These are phyloP conservation scores for Candida ovalis DNA, from an alignment of 805 yeast genomes.

Conservation along the genomic window DNA sequence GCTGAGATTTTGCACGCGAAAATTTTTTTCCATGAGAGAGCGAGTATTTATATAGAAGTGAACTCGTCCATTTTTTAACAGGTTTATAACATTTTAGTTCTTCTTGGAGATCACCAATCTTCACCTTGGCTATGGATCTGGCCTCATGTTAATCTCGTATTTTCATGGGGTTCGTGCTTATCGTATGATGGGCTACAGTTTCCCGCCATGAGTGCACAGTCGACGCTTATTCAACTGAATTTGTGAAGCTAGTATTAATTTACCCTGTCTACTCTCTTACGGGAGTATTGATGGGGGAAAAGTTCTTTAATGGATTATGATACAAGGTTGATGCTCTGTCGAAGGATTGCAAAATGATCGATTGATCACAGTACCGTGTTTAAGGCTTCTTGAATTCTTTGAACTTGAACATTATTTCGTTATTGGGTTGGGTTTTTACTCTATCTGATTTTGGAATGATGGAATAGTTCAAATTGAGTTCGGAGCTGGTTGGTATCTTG, in stretches of 20 bases:
- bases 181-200: constrained; percentile 20
- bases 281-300: constrained; percentile 30
- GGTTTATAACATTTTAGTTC: not conserved
- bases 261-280: constrained; percentile 23
- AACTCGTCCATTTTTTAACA: too few species aligned
- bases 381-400: constrained; percentile 56
- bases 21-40: not conserved
- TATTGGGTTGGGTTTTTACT: constrained; percentile 29
- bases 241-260: constrained; percentile 33
- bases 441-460: constrained; percentile 26
- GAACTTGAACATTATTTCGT: constrained; percentile 10
- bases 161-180: constrained; percentile 20
- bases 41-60: not conserved
- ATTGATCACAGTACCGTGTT: constrained; percentile 11
- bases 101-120: constrained; percentile 37
- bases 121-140: constrained; percentile 26
- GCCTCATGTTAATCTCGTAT: constrained; percentile 17
- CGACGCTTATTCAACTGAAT: constrained; percentile 26
- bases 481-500: constrained; percentile 48
- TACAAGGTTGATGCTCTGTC: constrained; percentile 89
- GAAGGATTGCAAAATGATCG: constrained; percentile 84
- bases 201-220: constrained; percentile 28
- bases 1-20: not conserved
- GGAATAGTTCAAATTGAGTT: constrained; percentile 47
- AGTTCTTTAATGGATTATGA: constrained; percentile 35